Evolutionary conservation across 2,329 filamentous ascomycete genomes (phyloP), one percentile per base, ranked within the genome.

Genomic region (Teratosphaeria epicoccoides): DNA sequence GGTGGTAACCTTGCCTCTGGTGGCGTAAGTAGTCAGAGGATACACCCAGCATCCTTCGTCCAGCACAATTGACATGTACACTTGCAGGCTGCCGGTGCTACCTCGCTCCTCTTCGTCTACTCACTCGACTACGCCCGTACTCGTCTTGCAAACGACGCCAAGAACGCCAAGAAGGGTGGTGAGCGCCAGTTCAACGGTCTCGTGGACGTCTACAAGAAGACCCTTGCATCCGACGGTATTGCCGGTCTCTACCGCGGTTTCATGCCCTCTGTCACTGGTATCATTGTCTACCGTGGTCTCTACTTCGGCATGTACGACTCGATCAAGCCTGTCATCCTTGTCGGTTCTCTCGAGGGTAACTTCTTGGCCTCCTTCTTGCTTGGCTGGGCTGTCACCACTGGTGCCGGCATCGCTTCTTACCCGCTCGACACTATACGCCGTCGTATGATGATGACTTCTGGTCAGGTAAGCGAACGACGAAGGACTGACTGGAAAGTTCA

Each of bases 251-350:
- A 98, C 88, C 93, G 93, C 95, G 93, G 93, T 83, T 98, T 98
- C 87, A 89, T 90, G 83, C 93, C 94, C 75, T 98, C 93, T 71
- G 93, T 98, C 71, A 83, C 87, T 76, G 93, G 93, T 86, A 98
- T 98, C 77, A 77, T 98, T 70, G 93, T 98, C 80, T 98, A 98
- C 88, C 93, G 93, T 88, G 93, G 93, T 96, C 89, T 98, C 70
- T 98, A 98, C 90, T 98, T 98, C 87, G 93, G 93, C 75, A 87
- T 98, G 87, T 98, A 98, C 89, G 93, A 98, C 81, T 98, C 93
- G 68, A 85, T 98, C 83, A 98, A 98, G 89, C 93, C 93, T 68
- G 88, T 97, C 71, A 76, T 97, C 77, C 88, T 98, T 64, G 83
- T 86, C 73, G 93, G 93, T 74, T 60, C 73, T 75, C 88, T 98